phyloP scores from a whole-genome alignment of 1,284 basidiomycete species.

The Porphyrellus sp. region DNA sequence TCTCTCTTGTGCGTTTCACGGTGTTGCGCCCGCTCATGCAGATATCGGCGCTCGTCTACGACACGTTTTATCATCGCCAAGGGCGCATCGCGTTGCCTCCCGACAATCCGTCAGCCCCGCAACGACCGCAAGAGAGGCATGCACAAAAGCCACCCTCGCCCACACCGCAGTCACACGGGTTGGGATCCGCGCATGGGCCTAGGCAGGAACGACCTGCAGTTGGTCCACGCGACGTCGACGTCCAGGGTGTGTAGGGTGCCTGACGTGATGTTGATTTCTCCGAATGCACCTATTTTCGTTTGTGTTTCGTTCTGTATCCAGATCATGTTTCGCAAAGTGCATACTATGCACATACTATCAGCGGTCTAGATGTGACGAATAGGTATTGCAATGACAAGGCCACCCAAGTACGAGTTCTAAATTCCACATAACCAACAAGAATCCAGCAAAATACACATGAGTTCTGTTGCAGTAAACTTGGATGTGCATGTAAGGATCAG shows the following conservation, averaged over 20 bases:
- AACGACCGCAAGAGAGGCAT: background rate
- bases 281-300: background rate
- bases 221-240: constrained; percentile 35
- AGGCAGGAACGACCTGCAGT: constrained; percentile 18
- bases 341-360: too few species aligned
- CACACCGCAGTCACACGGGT: constrained; percentile 1
- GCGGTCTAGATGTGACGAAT: too few species aligned
- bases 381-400: too few species aligned
- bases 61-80: constrained; percentile 32
- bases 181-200: background rate
- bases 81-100: constrained; percentile 46
- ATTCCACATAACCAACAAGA: too few species aligned
- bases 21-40: constrained; percentile 56
- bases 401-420: too few species aligned
- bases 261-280: background rate
- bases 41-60: constrained; percentile 39
- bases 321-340: background rate
- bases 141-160: background rate
- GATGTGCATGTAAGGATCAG: too few species aligned
- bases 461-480: too few species aligned
- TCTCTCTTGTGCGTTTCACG: constrained; percentile 58
- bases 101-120: constrained; percentile 27
- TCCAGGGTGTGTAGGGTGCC: constrained; percentile 23
- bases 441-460: too few species aligned
- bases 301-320: background rate